A percentile compares a stretch with the other conserved stretches of the same genome.
phyloP scores from a whole-genome alignment of 2,329 filamentous ascomycete species.

The Colletotrichum salicis region DNA sequence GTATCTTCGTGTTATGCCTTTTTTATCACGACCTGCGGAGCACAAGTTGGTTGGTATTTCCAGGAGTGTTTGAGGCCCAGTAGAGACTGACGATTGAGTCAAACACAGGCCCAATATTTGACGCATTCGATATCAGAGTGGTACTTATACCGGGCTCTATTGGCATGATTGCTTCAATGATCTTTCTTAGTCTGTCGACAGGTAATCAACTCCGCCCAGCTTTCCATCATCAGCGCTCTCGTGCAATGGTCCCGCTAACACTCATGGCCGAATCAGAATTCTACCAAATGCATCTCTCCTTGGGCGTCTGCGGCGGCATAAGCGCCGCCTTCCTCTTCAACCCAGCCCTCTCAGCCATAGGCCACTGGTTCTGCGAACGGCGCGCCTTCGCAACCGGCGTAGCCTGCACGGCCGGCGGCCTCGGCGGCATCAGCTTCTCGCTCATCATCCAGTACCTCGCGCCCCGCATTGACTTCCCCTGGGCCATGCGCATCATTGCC shows the following conservation, averaged over 20 bases:
- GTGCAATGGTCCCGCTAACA: too few relatives aligned
- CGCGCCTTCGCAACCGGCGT: slow-evolving; percentile 77
- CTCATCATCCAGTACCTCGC: slow-evolving; percentile 42
- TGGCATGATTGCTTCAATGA: neutral
- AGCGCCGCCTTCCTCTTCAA: slow-evolving; percentile 77
- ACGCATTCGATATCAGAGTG: neutral
- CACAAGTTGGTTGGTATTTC: neutral
- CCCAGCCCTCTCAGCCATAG: slow-evolving; percentile 72
- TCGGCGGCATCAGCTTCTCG: slow-evolving; percentile 66
- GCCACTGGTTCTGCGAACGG: slow-evolving; percentile 73
- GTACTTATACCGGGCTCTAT: neutral
- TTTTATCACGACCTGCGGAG: neutral
- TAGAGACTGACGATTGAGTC: neutral
- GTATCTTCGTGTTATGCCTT: neutral
- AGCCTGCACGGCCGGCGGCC: slow-evolving; percentile 71
- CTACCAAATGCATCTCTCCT: slow-evolving; percentile 78
- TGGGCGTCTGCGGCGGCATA: slow-evolving; percentile 72
- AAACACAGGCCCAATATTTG: neutral
- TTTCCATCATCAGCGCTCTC: neutral
- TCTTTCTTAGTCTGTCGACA: neutral
- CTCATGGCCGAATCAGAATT: slow-evolving; percentile 51
- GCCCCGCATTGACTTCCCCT: slow-evolving; percentile 44
- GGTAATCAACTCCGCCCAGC: neutral
- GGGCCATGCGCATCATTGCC: slow-evolving; percentile 44
- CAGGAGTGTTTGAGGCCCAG: neutral